These are phyloP conservation scores for Suhomyces prunicola DNA, from an alignment of 805 yeast genomes.

Conservation along the genomic window DNA sequence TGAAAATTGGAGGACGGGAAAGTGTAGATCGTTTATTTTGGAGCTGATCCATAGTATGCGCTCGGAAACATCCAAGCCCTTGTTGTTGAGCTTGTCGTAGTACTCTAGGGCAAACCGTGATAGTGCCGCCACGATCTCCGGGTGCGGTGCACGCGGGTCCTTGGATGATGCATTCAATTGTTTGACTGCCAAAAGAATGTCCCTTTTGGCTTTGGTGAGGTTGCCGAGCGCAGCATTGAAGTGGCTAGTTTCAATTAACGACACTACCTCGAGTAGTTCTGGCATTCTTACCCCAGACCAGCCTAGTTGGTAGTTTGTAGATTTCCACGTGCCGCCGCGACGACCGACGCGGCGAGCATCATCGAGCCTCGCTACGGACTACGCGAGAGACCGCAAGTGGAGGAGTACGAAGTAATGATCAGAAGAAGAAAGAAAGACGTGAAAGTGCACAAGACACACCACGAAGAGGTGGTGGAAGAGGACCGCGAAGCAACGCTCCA, in stretches of 20 bases:
- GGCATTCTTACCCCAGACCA: not conserved
- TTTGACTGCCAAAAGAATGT: constrained; percentile 23
- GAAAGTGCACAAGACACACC: not conserved
- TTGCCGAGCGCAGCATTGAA: constrained; percentile 15
- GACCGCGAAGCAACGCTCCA: not conserved
- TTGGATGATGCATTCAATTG: constrained; percentile 19
- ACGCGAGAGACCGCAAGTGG: not conserved
- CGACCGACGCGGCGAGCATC: not conserved
- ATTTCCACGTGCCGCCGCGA: not conserved
- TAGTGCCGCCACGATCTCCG: constrained; percentile 1
- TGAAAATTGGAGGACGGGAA: constrained; percentile 19
- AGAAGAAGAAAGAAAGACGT: not conserved
- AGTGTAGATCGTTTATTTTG: constrained; percentile 11
- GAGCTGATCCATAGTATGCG: constrained; percentile 30
- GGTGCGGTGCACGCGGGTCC: not conserved
- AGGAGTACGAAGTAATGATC: not conserved
- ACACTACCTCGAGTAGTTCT: not conserved
- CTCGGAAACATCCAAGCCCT: constrained; percentile 5
- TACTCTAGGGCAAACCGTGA: constrained; percentile 19
- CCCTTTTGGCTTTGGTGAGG: constrained; percentile 12
- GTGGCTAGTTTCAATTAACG: constrained; percentile 14
- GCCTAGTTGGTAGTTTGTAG: not conserved
- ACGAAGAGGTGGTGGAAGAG: not conserved
- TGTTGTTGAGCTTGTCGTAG: constrained; percentile 15
- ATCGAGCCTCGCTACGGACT: not conserved